Base-by-base conservation (phyloP, 2,329 filamentous ascomycete genomes). In the Apiospora sp. region DNA sequence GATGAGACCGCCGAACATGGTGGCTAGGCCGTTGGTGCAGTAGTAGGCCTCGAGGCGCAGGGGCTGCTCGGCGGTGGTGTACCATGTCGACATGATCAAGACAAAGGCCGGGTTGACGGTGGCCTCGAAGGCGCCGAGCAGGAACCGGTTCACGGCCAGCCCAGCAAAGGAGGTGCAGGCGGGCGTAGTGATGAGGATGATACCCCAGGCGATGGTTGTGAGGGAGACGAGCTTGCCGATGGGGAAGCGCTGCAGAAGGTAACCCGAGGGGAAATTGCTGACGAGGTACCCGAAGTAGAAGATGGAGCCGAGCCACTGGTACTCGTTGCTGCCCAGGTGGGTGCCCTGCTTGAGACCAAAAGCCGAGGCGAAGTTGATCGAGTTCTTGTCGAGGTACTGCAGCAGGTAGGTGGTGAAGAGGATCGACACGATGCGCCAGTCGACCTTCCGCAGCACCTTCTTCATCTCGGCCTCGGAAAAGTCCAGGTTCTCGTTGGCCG, bases 1-100 rank as follows among this genome's bases (percentile, higher is more conserved):
- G 13, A 90, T 84, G 0, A 90, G 79, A 0, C 86, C 88, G n/a
- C 89, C 89, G 71, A 91, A 88, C 86, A 90, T 90, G 16, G 88
- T 89, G 2, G 88, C 89, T 16, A 91, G 83, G 2, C 89, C 89
- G 74, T 91, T 90, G 1, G 86, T 88, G 74, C 86, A 87, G 76
- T 90, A 90, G 79, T 88, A 91, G 0, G 85, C 81, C 69, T 87
- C 87, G 8, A 89, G 82, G 0, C 88, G 85, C 5, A 90, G 79
- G 0, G 86, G 86, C 75, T 88, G 87, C 76, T 88, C 86, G 2
- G 81, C 78, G 5, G 79, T 77, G 1, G 81, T 85, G 73, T 84
- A 84, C 81, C 80, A 82, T 71, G 81, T 80, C 7, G 78, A 77
- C 75, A 80, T 81, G 73, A 81, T 80, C 24, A 80, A 67, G n/a